These are phyloP conservation scores for Russula compacta DNA, from an alignment of 768 basidiomycete genomes.

Conservation along the genomic window DNA sequence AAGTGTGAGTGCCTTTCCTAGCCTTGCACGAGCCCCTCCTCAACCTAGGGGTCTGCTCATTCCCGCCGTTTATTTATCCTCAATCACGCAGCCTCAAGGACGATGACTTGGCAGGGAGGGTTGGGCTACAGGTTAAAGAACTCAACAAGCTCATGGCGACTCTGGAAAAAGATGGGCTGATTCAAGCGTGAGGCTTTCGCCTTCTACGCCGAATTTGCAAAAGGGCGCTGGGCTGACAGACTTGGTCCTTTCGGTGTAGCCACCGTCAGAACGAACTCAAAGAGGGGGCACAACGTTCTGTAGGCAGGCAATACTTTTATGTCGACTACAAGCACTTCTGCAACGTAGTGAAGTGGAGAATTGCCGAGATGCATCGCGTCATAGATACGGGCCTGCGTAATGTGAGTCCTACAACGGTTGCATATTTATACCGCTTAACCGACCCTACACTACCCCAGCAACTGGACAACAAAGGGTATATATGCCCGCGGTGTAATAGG, in stretches of 20 bases:
- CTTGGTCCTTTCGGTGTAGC: conserved; percentile 31
- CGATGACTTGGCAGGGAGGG: conserved; percentile 84
- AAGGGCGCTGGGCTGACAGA: background rate
- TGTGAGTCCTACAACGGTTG: conserved; percentile 34
- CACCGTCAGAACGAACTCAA: conserved; percentile 89
- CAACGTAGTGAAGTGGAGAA: conserved; percentile 96
- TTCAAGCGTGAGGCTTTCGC: conserved; percentile 55
- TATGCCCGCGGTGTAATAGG: conserved; percentile 82
- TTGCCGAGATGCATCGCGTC: conserved; percentile 83
- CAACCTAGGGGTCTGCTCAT: conserved; percentile 12
- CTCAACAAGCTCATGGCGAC: conserved; percentile 83
- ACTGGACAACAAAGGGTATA: conserved; percentile 95
- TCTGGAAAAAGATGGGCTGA: conserved; percentile 66
- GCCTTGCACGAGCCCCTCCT: conserved; percentile 10
- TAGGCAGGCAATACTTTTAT: conserved; percentile 90
- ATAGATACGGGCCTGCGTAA: conserved; percentile 88
- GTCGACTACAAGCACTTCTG: conserved; percentile 93
- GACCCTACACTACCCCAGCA: conserved; percentile 45
- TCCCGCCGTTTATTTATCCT: conserved; percentile 22
- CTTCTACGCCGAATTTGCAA: background rate
- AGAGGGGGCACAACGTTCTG: conserved; percentile 80
- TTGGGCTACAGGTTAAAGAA: conserved; percentile 86
- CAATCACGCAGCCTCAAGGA: conserved; percentile 64
- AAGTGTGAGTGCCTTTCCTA: conserved; percentile 69
- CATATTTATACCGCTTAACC: background rate